phyloP scores from a whole-genome alignment of 2,329 filamentous ascomycete species.

The Colletotrichum scovillei region DNA sequence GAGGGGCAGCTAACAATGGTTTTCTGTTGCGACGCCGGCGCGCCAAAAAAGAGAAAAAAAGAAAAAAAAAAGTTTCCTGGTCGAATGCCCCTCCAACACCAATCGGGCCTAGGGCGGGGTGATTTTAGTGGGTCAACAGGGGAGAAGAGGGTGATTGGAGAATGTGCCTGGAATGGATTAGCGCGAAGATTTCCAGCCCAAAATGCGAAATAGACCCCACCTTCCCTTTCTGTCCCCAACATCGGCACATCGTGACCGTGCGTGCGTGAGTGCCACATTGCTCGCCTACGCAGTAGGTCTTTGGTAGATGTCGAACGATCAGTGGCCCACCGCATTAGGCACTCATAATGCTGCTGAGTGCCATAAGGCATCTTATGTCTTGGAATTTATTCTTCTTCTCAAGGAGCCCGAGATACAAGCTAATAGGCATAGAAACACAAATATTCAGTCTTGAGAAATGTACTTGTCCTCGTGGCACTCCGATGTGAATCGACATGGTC shows the following conservation, averaged over 20 bases:
- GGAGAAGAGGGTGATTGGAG: background rate
- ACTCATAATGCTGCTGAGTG: too few species aligned
- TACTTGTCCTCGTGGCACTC: too few species aligned
- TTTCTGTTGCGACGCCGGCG: slow-evolving; percentile 15
- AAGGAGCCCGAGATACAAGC: too few species aligned
- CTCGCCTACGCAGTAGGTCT: too few species aligned
- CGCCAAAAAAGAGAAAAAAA: background rate
- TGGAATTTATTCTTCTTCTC: too few species aligned
- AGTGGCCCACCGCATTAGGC: too few species aligned
- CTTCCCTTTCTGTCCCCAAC: background rate
- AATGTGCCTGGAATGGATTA: slow-evolving; percentile 1
- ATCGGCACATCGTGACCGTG: too few species aligned
- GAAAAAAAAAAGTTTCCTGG: slow-evolving; percentile 8
- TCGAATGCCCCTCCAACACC: slow-evolving; percentile 25
- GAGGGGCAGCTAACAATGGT: background rate
- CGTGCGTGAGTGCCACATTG: too few species aligned
- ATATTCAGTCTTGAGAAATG: too few species aligned
- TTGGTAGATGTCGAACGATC: too few species aligned
- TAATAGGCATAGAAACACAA: too few species aligned
- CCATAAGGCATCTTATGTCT: too few species aligned
- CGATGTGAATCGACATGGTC: background rate
- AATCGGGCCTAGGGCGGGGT: slow-evolving; percentile 14
- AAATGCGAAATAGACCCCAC: slow-evolving; percentile 18
- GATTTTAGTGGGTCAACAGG: background rate
- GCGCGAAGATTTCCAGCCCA: slow-evolving; percentile 25